Conservation (phyloP, 73 alveolate genomes). For the Blepharisma stoltei region DNA sequence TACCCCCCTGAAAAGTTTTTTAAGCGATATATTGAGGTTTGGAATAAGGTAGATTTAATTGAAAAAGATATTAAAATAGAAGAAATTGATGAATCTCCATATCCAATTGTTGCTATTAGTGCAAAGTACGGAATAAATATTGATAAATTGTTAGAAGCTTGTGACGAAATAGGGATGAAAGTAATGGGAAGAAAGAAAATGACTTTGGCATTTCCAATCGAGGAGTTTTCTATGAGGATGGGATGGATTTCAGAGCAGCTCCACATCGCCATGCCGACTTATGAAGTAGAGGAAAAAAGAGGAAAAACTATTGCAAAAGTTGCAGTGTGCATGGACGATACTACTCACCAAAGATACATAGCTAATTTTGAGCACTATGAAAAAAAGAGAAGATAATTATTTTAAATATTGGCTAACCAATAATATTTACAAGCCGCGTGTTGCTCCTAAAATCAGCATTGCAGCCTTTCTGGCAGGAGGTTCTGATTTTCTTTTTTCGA, state of each 20-base stretch:
- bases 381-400: slow-evolving; percentile 9
- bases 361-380: slow-evolving; percentile 31
- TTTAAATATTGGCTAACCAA: too few relatives aligned
- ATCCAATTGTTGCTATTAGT: slow-evolving; percentile 56
- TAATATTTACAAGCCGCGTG: too few relatives aligned
- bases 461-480: too few relatives aligned
- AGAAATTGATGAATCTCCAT: slow-evolving; percentile 33
- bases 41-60: slow-evolving; percentile 78
- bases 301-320: slow-evolving; percentile 34
- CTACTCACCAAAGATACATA: slow-evolving; percentile 41
- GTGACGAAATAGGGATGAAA: slow-evolving; percentile 35
- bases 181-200: slow-evolving; percentile 38
- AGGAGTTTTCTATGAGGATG: slow-evolving; percentile 36
- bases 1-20: slow-evolving; percentile 46
- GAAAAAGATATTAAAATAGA: background rate
- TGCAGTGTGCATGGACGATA: slow-evolving; percentile 42
- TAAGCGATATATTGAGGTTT: slow-evolving; percentile 71
- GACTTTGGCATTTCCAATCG: slow-evolving; percentile 33
- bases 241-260: slow-evolving; percentile 49
- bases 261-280: slow-evolving; percentile 27
- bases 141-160: slow-evolving; percentile 30
- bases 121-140: slow-evolving; percentile 43
- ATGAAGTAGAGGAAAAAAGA: slow-evolving; percentile 29
- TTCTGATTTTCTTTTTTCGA: too few relatives aligned
- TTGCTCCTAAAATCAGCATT: too few relatives aligned